A percentile compares a stretch with the other conserved stretches of the same genome.
These are phyloP conservation scores for Nissolia schottii DNA, from an alignment of 306 rosid genomes.

Conservation along the genomic window DNA sequence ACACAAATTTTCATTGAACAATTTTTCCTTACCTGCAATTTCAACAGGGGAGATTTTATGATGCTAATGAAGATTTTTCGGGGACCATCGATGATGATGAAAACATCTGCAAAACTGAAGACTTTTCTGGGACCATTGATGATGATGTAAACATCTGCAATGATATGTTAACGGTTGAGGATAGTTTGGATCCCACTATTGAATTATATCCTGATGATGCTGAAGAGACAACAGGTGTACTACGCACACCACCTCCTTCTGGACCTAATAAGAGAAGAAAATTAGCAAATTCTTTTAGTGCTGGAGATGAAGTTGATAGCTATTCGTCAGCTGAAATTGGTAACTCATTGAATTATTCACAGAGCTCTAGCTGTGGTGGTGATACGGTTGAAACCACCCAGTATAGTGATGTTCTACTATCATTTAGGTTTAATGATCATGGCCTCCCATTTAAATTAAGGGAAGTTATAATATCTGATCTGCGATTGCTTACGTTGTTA, in stretches of 20 bases:
- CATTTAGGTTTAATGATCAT: slow-evolving; percentile 72
- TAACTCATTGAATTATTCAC: slow-evolving; percentile 24
- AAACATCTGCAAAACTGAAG: too few relatives aligned
- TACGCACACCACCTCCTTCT: slow-evolving; percentile 66
- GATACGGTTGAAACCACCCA: slow-evolving; percentile 54
- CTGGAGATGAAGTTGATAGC: slow-evolving; percentile 36
- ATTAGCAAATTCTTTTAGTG: slow-evolving; percentile 34
- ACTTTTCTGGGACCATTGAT: too few relatives aligned
- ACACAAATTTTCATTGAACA: slow-evolving; percentile 20
- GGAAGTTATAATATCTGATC: slow-evolving; percentile 69
- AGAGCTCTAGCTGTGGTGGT: slow-evolving; percentile 28
- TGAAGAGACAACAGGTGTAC: slow-evolving; percentile 23
- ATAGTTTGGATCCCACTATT: slow-evolving; percentile 28
- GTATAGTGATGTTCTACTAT: slow-evolving; percentile 71
- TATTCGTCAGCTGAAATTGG: slow-evolving; percentile 21
- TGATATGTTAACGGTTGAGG: slow-evolving; percentile 26
- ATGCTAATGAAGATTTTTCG: slow-evolving; percentile 52
- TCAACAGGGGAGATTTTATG: slow-evolving; percentile 80
- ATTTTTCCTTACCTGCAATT: slow-evolving; percentile 15
- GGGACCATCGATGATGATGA: too few relatives aligned
- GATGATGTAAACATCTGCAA: slow-evolving; percentile 34
- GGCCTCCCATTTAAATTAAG: slow-evolving; percentile 75
- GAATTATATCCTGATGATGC: slow-evolving; percentile 28
- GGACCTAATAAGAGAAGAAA: slow-evolving; percentile 86
- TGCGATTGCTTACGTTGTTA: slow-evolving; percentile 81